phyloP scores from a whole-genome alignment of 106 monocot genomes.

The Amphibolis antarctica region DNA sequence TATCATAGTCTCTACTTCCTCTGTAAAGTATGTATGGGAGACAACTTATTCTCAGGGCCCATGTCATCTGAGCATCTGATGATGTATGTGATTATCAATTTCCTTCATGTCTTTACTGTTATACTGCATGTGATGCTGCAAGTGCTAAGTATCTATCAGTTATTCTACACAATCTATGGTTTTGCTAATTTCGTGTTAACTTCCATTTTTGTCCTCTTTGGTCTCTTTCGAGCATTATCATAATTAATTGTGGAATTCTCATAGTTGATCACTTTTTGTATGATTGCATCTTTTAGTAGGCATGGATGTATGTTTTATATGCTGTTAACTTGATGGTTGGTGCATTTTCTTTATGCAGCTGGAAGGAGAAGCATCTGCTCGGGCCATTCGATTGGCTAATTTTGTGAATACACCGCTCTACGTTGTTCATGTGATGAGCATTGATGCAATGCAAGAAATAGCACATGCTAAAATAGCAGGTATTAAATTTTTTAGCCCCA shows the following conservation, averaged over 20 bases:
- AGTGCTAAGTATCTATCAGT: too few species aligned
- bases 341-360: constrained; percentile 30
- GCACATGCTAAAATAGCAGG: constrained; percentile 81
- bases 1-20: too few species aligned
- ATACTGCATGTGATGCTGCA: too few species aligned
- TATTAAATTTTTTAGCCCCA: neutral
- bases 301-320: too few species aligned
- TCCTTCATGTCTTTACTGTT: too few species aligned
- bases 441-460: constrained; percentile 96
- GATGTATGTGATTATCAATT: too few species aligned
- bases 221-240: neutral
- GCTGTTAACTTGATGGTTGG: neutral
- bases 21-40: too few species aligned
- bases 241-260: neutral
- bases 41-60: too few species aligned
- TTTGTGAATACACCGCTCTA: constrained; percentile 95
- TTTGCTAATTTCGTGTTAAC: too few species aligned
- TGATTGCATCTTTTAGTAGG: too few species aligned
- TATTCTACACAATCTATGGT: too few species aligned
- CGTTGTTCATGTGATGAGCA: constrained; percentile 98
- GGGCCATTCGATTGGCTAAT: constrained; percentile 79
- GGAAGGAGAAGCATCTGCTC: constrained; percentile 93
- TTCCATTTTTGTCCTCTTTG: neutral
- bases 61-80: too few species aligned
- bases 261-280: neutral